Conservation (phyloP, 2,329 filamentous ascomycete genomes). For the Fusarium buxicola region DNA sequence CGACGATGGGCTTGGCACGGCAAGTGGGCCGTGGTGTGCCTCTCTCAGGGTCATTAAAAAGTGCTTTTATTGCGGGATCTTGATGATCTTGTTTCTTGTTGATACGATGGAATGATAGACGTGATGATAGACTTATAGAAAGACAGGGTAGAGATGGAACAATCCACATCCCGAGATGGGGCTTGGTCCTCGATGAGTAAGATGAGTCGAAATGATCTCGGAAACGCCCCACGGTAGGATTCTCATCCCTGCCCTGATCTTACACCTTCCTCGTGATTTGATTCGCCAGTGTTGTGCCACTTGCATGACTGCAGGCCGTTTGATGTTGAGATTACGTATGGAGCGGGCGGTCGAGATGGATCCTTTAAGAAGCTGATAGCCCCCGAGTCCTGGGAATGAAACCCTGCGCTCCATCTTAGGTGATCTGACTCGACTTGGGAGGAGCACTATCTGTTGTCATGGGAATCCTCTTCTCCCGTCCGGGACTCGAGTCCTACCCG, state of each 20-base stretch:
- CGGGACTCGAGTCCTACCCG: constrained; percentile 13
- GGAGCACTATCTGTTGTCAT: neutral
- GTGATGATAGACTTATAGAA: constrained; percentile 25
- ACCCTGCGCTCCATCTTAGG: neutral
- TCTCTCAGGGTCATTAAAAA: constrained; percentile 51
- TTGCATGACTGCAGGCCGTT: neutral
- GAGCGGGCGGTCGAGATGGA: neutral
- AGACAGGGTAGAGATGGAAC: neutral
- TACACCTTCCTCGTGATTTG: neutral
- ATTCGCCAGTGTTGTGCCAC: constrained; percentile 1
- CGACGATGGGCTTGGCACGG: constrained; percentile 95
- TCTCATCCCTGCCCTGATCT: constrained; percentile 1
- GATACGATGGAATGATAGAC: constrained; percentile 28
- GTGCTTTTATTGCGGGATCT: neutral
- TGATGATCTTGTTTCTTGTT: constrained; percentile 5
- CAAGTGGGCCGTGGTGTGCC: constrained; percentile 91
- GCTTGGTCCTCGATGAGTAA: neutral
- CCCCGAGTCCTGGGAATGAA: neutral
- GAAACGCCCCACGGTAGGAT: constrained; percentile 4
- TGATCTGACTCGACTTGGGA: neutral
- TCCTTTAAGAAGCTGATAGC: neutral
- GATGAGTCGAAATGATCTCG: too few species aligned
- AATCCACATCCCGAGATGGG: neutral
- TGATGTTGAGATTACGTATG: neutral
- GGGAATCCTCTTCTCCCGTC: constrained; percentile 34